Conservation (phyloP, 305 asterid species). For the Fraxinus latifolia region DNA sequence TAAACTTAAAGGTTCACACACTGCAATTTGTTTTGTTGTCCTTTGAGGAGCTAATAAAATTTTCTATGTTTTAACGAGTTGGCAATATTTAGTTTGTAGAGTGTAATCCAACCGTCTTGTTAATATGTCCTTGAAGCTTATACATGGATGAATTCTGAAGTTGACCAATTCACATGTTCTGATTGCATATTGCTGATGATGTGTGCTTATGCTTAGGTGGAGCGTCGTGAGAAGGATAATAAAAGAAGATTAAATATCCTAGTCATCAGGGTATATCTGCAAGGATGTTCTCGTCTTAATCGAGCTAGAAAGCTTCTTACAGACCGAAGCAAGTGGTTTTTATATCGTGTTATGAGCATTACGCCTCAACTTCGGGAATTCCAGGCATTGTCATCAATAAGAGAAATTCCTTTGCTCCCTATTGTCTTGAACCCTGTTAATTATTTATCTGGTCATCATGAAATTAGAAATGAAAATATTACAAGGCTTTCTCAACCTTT, state of each 20-base stretch:
- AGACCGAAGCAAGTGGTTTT: slow-evolving; percentile 90
- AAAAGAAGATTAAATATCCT: slow-evolving; percentile 66
- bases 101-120: neutral
- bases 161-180: slow-evolving; percentile 19
- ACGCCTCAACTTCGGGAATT: slow-evolving; percentile 97
- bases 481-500: slow-evolving; percentile 58
- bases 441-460: slow-evolving; percentile 42
- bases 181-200: slow-evolving; percentile 33
- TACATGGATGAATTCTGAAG: slow-evolving; percentile 9
- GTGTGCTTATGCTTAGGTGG: slow-evolving; percentile 56
- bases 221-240: slow-evolving; percentile 80
- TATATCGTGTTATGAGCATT: slow-evolving; percentile 82
- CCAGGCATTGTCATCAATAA: slow-evolving; percentile 89
- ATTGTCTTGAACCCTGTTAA: slow-evolving; percentile 73
- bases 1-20: slow-evolving; percentile 9
- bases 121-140: slow-evolving; percentile 10
- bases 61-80: slow-evolving; percentile 1
- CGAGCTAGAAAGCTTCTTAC: slow-evolving; percentile 75
- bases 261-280: slow-evolving; percentile 73
- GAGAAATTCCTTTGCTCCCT: slow-evolving; percentile 84
- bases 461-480: slow-evolving; percentile 46
- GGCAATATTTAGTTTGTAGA: neutral
- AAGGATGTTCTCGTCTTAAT: slow-evolving; percentile 76
- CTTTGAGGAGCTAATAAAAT: slow-evolving; percentile 16
- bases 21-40: neutral